A percentile compares a stretch with the other conserved stretches of the same genome.
Conservation (phyloP, 1,284 basidiomycete species). For the Earliella scabrosa region DNA sequence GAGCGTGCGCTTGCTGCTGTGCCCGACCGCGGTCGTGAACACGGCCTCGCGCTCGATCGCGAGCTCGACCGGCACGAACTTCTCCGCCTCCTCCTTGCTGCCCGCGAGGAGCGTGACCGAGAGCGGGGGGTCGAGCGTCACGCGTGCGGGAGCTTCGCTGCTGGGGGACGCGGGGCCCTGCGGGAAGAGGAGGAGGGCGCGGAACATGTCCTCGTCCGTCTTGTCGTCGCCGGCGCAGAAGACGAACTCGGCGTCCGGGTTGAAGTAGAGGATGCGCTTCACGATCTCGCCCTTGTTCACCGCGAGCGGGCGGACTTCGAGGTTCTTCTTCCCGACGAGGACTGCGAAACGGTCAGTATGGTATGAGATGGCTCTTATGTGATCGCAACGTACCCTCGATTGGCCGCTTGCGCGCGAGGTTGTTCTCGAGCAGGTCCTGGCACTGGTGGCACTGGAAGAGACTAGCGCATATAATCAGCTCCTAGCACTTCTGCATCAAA, state of each 20-base stretch:
- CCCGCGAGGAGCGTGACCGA: constrained; percentile 62
- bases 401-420: constrained; percentile 83
- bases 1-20: constrained; percentile 84
- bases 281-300: constrained; percentile 99
- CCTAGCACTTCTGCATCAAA: background rate
- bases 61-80: constrained; percentile 62
- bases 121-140: constrained; percentile 71
- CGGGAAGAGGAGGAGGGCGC: constrained; percentile 74
- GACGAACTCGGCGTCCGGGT: constrained; percentile 93
- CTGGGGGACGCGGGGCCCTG: constrained; percentile 48
- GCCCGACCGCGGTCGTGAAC: constrained; percentile 89
- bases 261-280: constrained; percentile 88
- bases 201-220: constrained; percentile 99
- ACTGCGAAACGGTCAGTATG: constrained; percentile 49
- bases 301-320: constrained; percentile 94
- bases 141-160: background rate
- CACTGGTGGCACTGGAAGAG: constrained; percentile 96
- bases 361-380: constrained; percentile 35
- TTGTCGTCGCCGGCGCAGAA: constrained; percentile 99
- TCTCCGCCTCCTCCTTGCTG: constrained; percentile 27
- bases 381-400: constrained; percentile 68
- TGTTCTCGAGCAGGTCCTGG: constrained; percentile 95
- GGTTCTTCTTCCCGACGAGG: constrained; percentile 96
- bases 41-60: constrained; percentile 70
- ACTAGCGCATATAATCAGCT: constrained; percentile 38